A percentile compares a stretch with the other conserved stretches of the same genome.
phyloP scores from a whole-genome alignment of 306 rosid species.

The Cucurbita argyrosperma region DNA sequence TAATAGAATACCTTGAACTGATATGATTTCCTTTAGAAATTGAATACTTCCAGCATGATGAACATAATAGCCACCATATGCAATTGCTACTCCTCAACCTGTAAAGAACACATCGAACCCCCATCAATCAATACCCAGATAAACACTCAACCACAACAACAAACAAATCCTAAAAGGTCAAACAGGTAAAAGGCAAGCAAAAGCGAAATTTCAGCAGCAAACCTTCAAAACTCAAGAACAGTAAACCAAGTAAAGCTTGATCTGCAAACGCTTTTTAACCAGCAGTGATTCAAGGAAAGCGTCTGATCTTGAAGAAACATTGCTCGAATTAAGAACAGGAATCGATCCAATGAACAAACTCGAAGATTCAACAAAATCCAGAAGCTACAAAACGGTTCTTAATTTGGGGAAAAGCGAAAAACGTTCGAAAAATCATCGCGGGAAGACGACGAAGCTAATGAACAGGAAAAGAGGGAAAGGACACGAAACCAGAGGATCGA shows the following conservation, averaged over 20 bases:
- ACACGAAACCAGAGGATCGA: not conserved
- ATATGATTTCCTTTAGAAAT: conserved; percentile 1
- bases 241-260: conserved; percentile 23
- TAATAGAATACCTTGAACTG: not conserved
- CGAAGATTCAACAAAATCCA: not conserved
- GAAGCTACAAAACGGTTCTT: conserved; percentile 2
- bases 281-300: conserved; percentile 21
- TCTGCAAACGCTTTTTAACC: conserved; percentile 18
- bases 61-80: not conserved
- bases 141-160: too few relatives aligned
- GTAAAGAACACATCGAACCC: not conserved
- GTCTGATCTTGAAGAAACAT: conserved; percentile 15
- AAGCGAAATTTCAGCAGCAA: conserved; percentile 21
- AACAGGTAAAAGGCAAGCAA: conserved; percentile 20
- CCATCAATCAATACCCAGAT: too few relatives aligned
- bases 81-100: not conserved
- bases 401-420: conserved; percentile 12
- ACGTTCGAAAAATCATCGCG: not conserved
- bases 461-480: not conserved
- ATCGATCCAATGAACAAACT: conserved; percentile 17
- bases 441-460: too few relatives aligned
- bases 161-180: not conserved
- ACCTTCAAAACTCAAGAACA: conserved; percentile 58
- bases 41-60: not conserved
- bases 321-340: conserved; percentile 11